Evolutionary conservation across 208 protist genomes (phyloP).

Genomic region (Leishmania turanica): DNA sequence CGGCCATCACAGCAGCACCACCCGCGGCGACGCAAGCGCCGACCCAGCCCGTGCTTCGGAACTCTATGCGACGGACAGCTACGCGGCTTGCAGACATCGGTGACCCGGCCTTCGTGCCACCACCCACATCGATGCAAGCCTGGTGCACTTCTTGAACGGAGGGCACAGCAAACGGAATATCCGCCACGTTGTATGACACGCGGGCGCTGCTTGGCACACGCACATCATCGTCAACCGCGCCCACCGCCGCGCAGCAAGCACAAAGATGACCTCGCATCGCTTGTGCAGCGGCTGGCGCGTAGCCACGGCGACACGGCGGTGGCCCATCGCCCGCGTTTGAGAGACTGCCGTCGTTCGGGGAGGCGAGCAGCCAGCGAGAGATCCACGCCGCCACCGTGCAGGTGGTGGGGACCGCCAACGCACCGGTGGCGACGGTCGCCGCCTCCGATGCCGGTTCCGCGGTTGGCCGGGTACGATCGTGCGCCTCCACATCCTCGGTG

Average conservation of each 20-base stretch:
- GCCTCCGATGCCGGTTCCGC: neutral
- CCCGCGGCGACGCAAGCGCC: slow-evolving; percentile 28
- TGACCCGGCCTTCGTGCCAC: no score
- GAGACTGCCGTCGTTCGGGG: neutral
- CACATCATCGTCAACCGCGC: neutral
- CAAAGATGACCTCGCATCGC: slow-evolving; percentile 23
- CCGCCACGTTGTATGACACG: neutral
- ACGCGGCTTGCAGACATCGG: neutral
- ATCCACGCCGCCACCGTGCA: slow-evolving; percentile 13
- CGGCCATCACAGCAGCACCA: slow-evolving; percentile 4
- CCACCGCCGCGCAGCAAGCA: slow-evolving; percentile 21
- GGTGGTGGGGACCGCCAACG: neutral
- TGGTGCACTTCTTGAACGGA: neutral
- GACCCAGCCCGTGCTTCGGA: slow-evolving; percentile 22
- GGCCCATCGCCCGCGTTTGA: neutral
- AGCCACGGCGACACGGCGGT: neutral
- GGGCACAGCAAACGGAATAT: slow-evolving; percentile 7
- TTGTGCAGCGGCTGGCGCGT: slow-evolving; percentile 1
- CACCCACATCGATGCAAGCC: neutral
- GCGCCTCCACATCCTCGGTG: neutral
- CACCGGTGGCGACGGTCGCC: neutral
- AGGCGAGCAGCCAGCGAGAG: slow-evolving; percentile 6
- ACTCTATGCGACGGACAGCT: slow-evolving; percentile 8
- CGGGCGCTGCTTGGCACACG: neutral
- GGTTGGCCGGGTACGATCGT: neutral